Conservation (phyloP, 805 yeast genomes). For the Spencermartinsiella europaea region DNA sequence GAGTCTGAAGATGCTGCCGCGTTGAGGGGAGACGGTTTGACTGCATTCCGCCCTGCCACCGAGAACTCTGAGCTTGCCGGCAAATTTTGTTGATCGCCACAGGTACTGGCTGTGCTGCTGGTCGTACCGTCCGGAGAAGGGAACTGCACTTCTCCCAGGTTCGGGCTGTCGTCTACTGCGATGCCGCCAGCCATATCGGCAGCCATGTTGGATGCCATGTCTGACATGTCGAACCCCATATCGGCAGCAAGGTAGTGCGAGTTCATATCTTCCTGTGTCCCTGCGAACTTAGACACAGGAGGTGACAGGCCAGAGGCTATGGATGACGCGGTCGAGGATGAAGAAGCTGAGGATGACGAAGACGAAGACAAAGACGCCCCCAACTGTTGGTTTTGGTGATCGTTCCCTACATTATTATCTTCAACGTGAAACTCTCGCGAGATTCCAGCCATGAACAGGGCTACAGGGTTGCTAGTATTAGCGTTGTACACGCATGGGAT, state of each 20-base stretch:
- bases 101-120: no score
- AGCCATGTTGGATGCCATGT: background rate
- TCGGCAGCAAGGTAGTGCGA: background rate
- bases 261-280: no score
- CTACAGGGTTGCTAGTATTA: constrained; percentile 10
- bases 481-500: constrained; percentile 12
- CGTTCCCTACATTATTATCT: background rate
- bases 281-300: no score
- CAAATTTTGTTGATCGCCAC: no score
- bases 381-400: no score
- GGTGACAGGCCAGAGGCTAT: background rate
- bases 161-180: background rate
- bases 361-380: background rate
- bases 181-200: background rate
- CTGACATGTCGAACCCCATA: no score
- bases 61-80: background rate
- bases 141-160: background rate
- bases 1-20: background rate
- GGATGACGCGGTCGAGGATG: background rate
- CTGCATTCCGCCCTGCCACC: background rate
- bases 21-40: background rate
- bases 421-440: background rate
- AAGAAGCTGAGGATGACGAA: background rate
- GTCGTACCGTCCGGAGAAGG: background rate
- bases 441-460: background rate